Conservation (phyloP, 2,329 filamentous ascomycete species). For the Echinosphaeria canescens region DNA sequence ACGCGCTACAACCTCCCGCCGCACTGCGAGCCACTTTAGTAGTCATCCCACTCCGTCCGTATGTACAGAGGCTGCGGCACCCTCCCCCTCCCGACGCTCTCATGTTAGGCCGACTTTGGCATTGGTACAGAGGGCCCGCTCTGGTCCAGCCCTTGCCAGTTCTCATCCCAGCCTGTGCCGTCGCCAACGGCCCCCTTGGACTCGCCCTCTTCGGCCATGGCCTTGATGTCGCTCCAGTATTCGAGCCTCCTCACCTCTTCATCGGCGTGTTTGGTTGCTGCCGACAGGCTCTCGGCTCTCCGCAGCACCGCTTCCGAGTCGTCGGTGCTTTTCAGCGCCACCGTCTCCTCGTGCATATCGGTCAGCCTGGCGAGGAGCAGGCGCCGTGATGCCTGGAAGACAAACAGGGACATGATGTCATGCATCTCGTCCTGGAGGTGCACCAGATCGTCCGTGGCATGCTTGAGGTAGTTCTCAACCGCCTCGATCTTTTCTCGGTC, state of each 20-base stretch:
- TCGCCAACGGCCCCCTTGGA: slow-evolving; percentile 19
- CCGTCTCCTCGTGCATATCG: slow-evolving; percentile 32
- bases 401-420: slow-evolving; percentile 64
- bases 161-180: slow-evolving; percentile 18
- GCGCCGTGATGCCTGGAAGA: slow-evolving; percentile 75
- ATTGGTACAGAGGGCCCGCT: slow-evolving; percentile 22
- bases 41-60: too few relatives aligned
- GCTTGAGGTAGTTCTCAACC: slow-evolving; percentile 59
- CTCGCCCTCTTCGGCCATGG: slow-evolving; percentile 34
- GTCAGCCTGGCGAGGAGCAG: slow-evolving; percentile 53
- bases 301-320: slow-evolving; percentile 10
- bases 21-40: too few relatives aligned
- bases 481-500: slow-evolving; percentile 84
- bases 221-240: slow-evolving; percentile 72
- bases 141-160: slow-evolving; percentile 28
- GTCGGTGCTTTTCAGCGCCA: slow-evolving; percentile 21
- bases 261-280: slow-evolving; percentile 55
- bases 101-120: too few relatives aligned
- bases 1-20: too few relatives aligned
- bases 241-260: slow-evolving; percentile 63
- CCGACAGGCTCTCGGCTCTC: slow-evolving; percentile 46
- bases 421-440: slow-evolving; percentile 61
- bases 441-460: slow-evolving; percentile 53
- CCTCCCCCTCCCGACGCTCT: too few relatives aligned
- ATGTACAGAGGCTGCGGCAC: too few relatives aligned